Base-by-base conservation (phyloP, 192 early-diverging fungal genomes). In the Linderina pennispora region DNA sequence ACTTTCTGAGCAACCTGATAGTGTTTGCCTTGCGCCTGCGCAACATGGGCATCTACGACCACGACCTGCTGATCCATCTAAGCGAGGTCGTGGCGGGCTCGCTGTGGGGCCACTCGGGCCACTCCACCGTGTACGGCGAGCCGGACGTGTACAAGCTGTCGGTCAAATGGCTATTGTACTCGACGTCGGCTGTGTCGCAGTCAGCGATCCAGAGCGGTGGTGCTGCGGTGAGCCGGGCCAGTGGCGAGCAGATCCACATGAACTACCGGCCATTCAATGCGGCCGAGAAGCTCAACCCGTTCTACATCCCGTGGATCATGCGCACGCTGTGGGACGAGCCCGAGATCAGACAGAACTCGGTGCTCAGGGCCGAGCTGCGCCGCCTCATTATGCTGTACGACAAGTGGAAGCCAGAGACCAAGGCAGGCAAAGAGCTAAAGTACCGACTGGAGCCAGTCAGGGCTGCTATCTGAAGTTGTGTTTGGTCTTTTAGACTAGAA, bases 101-200 rank as follows among this genome's bases (percentile, higher is more conserved):
- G 47, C 56, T 98, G 13, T 92, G 89, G 71, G 80, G 84, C 2
- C 81, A 82, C 22, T 89, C 86, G 31, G 96, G 94, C 4, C 96
- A 98, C 56, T 94, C 89, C 5, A 88, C 90, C 10, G 74, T 98
- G 21, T 98, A 98, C 49, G 91, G 89, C 48, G 93, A 97, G 50
- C 58, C 81, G 2, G 76, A 87, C 20, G 91, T 92, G 0, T 98
- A 91, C 68, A 77, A 76, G 65, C 70, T 75, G 32, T 76, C 80
- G 9, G 39, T 75, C 7, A 54, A 58, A 14, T 73, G 70, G 52
- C 52, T 80, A 36, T 60, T 77, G 37, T 65, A 77, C 38, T 76
- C 77, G 11, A 69, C 61, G 1, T 69, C 51, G 17, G 42, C 52
- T 21, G 41, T 47, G 11, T 39, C 36, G 21, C 16, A 38, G 1